These are phyloP conservation scores for Sclerotinia trifoliorum DNA, from an alignment of 2,329 filamentous ascomycete species.

Conservation along the genomic window DNA sequence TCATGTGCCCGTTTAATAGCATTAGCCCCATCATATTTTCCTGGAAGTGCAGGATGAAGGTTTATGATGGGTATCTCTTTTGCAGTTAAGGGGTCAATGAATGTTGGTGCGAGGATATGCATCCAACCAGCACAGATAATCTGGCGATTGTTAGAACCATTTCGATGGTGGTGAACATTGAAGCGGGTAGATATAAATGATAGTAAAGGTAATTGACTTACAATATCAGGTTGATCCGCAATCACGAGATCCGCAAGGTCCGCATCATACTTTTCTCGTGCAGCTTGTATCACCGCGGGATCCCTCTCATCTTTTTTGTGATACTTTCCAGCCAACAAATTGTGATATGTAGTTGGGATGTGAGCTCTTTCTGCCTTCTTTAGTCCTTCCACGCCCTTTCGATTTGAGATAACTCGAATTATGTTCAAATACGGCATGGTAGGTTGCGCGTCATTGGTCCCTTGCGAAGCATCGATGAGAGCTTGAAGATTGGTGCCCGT, in stretches of 20 bases:
- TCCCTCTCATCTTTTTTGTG: constrained; percentile 40
- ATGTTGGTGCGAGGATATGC: constrained; percentile 63
- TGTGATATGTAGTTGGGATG: constrained; percentile 66
- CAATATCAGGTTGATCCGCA: constrained; percentile 47
- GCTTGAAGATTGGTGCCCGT: constrained; percentile 71
- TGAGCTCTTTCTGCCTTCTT: constrained; percentile 56
- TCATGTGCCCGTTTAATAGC: constrained; percentile 78
- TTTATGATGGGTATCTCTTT: constrained; percentile 62
- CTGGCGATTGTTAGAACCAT: neutral
- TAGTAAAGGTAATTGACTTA: constrained; percentile 37
- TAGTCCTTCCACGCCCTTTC: constrained; percentile 63
- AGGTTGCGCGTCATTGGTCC: constrained; percentile 34
- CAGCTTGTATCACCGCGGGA: constrained; percentile 46
- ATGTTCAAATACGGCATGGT: constrained; percentile 50
- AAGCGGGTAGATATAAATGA: neutral
- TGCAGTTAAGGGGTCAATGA: constrained; percentile 58
- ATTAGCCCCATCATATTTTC: constrained; percentile 71
- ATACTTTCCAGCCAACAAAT: constrained; percentile 56
- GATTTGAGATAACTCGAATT: constrained; percentile 65
- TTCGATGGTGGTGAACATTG: neutral
- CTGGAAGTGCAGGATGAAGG: constrained; percentile 64
- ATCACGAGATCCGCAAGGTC: constrained; percentile 63
- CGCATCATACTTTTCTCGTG: constrained; percentile 63
- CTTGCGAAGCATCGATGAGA: constrained; percentile 48
- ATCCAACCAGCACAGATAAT: constrained; percentile 70